Evolutionary conservation across 345 rosid genomes (phyloP).

Genomic region (Populus tremula): DNA sequence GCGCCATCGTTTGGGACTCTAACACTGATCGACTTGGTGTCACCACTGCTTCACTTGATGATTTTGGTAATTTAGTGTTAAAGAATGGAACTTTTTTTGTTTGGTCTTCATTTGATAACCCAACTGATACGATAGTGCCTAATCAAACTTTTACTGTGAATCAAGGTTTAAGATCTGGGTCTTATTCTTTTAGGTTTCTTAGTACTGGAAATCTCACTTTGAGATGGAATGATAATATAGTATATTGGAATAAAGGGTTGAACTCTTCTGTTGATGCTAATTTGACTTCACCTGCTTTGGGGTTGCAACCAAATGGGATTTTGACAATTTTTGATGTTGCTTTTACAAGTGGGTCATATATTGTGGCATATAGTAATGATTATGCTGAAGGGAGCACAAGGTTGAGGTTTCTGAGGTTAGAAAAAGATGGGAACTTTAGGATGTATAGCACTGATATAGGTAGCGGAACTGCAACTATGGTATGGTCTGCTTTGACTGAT

Average conservation of each 20-base stretch:
- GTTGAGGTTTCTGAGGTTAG: constrained; percentile 57
- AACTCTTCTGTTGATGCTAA: constrained; percentile 42
- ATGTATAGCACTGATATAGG: constrained; percentile 42
- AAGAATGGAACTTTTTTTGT: constrained; percentile 8
- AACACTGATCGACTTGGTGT: constrained; percentile 38
- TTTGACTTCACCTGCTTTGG: constrained; percentile 45
- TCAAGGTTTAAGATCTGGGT: constrained; percentile 42
- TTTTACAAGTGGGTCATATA: constrained; percentile 12
- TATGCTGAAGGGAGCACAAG: constrained; percentile 49
- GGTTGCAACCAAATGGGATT: constrained; percentile 45
- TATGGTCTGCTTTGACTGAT: constrained; percentile 63
- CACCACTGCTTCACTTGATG: constrained; percentile 48
- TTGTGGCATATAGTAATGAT: constrained; percentile 52
- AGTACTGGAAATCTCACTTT: constrained; percentile 45
- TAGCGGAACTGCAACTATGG: constrained; percentile 21
- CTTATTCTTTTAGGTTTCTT: constrained; percentile 42
- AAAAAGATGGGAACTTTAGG: constrained; percentile 61
- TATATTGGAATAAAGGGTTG: constrained; percentile 51
- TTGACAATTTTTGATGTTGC: constrained; percentile 41
- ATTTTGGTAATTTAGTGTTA: constrained; percentile 47
- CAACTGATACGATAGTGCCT: constrained; percentile 46
- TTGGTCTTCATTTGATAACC: constrained; percentile 64
- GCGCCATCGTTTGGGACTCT: constrained; percentile 55
- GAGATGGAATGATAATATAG: constrained; percentile 44
- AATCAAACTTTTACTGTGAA: constrained; percentile 40